Base-by-base conservation (phyloP, 108 stramenopile genomes). In the Epithemia pelagica region DNA sequence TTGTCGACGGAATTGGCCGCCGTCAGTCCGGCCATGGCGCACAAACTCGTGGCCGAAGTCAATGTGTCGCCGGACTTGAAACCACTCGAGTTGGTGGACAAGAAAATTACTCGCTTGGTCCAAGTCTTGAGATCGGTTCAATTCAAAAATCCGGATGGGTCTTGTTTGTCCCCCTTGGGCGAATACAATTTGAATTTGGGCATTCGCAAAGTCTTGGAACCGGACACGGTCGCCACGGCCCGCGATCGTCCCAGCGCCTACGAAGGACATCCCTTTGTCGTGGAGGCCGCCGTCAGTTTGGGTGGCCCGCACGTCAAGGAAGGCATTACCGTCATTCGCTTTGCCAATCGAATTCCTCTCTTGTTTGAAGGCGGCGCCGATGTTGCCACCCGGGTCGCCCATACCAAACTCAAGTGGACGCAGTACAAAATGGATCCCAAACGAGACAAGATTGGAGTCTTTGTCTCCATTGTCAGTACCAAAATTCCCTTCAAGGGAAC, bases 401-500 rank as follows among this genome's bases (percentile, higher is more conserved):
- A 82, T 26, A 85, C 72, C 66, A 90, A 94, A 67, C 84, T 95
- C 71, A 87, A 87, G 60, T 98, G 98, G 98, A 65, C 74, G 1
- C 74, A 66, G 51, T 98, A 98, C 86, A 95, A 96, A 66, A 96
- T 98, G 59, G 96, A 98, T 74, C 89, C 89, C 68, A 95, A 95
- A 71, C 76, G 86, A 26, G 96, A 97, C 65, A 87, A 79, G 68
- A 88, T 98, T 46, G 96, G 94, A 20, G 96, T 98, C 24, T 98
- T 97, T 68, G 96, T 98, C 19, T 85, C 81, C 31, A 96, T 97
- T 64, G 98, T 98, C 8, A 87, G 85, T 54, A 98, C 98, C 59
- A 96, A 97, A 67, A 84, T 98, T 27, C 98, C 98, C 0, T 98
- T 96, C 87, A 98, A 98, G 77, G 98, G 98, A 8, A 98, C 98